Evolutionary conservation across 306 rosid genomes (phyloP).

Genomic region (Arachis stenosperma): DNA sequence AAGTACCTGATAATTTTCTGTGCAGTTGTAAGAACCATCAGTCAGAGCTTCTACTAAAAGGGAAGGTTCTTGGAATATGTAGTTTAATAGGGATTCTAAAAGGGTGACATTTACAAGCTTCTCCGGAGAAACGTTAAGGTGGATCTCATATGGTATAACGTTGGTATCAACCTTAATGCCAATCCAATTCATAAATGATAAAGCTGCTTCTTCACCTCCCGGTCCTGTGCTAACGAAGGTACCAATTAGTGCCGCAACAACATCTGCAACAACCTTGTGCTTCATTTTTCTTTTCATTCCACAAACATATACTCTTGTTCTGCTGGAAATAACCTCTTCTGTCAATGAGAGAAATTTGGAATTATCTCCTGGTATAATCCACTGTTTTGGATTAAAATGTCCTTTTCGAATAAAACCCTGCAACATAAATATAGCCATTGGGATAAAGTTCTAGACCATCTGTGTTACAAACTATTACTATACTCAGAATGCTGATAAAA

Average conservation of each 20-base stretch:
- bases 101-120: constrained; percentile 45
- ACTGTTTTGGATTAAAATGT: constrained; percentile 52
- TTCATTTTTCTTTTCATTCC: constrained; percentile 45
- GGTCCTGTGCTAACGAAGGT: constrained; percentile 53
- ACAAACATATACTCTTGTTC: constrained; percentile 43
- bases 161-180: constrained; percentile 60
- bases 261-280: constrained; percentile 55
- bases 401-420: constrained; percentile 68
- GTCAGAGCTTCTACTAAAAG: constrained; percentile 76
- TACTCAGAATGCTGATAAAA: no score
- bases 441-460: no score
- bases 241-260: constrained; percentile 78
- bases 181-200: constrained; percentile 60
- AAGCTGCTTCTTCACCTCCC: constrained; percentile 55
- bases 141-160: constrained; percentile 41
- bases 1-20: constrained; percentile 65
- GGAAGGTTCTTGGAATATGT: constrained; percentile 53
- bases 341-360: constrained; percentile 26
- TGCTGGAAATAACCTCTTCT: constrained; percentile 41
- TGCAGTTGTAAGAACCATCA: constrained; percentile 64
- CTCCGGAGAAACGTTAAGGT: constrained; percentile 35
- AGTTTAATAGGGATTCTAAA: constrained; percentile 50
- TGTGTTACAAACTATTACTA: no score
- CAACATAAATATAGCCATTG: constrained; percentile 7
- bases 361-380: constrained; percentile 63